phyloP scores from a whole-genome alignment of 2,329 filamentous ascomycete species.

The Tolypocladium tropicale region DNA sequence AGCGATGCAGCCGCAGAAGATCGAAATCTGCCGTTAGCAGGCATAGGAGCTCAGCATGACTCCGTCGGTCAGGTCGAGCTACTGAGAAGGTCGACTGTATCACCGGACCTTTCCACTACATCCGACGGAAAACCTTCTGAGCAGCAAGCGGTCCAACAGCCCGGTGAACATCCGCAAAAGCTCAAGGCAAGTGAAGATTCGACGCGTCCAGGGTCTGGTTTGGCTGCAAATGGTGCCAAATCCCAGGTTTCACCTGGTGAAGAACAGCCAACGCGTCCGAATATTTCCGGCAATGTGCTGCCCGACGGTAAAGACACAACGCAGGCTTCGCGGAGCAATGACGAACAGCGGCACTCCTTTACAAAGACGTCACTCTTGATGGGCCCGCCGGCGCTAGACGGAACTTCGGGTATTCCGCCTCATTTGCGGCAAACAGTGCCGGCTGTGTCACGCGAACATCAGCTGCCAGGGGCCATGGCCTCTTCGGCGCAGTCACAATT shows the following conservation, averaged over 20 bases:
- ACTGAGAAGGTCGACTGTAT: conserved; percentile 3
- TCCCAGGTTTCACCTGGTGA: background rate
- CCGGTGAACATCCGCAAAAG: background rate
- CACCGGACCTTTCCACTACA: conserved; percentile 3
- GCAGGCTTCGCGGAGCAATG: background rate
- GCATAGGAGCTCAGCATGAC: background rate
- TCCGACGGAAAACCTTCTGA: conserved; percentile 1
- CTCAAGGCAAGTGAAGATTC: too few species aligned
- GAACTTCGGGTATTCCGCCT: background rate
- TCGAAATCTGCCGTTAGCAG: background rate
- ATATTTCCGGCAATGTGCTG: background rate
- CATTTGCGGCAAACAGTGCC: background rate
- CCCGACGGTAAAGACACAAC: background rate
- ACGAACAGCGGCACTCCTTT: background rate
- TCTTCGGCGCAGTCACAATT: background rate
- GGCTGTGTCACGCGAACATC: background rate
- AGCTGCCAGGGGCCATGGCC: background rate
- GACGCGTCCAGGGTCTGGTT: background rate
- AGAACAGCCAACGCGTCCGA: background rate
- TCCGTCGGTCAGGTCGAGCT: background rate
- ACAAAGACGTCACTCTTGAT: background rate
- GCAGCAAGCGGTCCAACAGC: background rate
- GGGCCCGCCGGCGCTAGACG: background rate
- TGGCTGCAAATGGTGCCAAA: background rate
- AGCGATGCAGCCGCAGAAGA: background rate